Base-by-base conservation (phyloP, 1,284 basidiomycete genomes). In the Rhodotorula sp. region DNA sequence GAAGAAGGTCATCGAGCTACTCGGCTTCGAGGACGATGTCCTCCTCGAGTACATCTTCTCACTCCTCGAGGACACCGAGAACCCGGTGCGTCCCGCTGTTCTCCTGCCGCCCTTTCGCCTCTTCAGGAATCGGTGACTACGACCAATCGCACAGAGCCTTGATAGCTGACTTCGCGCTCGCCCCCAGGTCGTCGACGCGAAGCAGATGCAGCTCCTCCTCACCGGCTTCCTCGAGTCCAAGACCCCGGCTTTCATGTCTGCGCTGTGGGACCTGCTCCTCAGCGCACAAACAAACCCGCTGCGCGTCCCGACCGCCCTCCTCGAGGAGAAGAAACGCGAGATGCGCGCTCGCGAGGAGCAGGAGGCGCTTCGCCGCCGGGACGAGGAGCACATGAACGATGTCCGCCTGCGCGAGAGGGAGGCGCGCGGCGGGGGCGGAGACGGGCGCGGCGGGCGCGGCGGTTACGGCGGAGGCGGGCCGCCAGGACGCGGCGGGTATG, bases 31-130 rank as follows among this genome's bases (percentile, higher is more conserved):
- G 80, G 96, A 99, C 81, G 96, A 99, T 80, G 90, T 99, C 51
- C 91, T 99, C 41, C 89, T 97, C 37, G 96, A 98, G 81, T 98
- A 97, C 80, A 92, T 93, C 27, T 91, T 92, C 87, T 92, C 92
- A 32, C 85, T 97, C 57, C 83, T 99, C 13, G 96, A 99, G 81
- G 92, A 96, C 78, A 85, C 88, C 61, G 86, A 87, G 36, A 86
- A 90, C 75, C 89, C 91, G n/a, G 93, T 95, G 75, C 77, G 88
- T 82, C 58, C 59, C 6, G 9, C 21, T 29, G n/a, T n/a, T 15
- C 34, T 13, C 12, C 3, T 1, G 25, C 29, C 9, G 34, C 12
- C 12, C 25, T n/a, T 32, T 29, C 32, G 5, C 1, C 9, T 36
- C 32, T 55, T 3, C 32, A 17, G 29, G 17, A 29, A 29, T 44